These are phyloP conservation scores for Metschnikowia matae DNA, from an alignment of 805 yeast species.

Conservation along the genomic window DNA sequence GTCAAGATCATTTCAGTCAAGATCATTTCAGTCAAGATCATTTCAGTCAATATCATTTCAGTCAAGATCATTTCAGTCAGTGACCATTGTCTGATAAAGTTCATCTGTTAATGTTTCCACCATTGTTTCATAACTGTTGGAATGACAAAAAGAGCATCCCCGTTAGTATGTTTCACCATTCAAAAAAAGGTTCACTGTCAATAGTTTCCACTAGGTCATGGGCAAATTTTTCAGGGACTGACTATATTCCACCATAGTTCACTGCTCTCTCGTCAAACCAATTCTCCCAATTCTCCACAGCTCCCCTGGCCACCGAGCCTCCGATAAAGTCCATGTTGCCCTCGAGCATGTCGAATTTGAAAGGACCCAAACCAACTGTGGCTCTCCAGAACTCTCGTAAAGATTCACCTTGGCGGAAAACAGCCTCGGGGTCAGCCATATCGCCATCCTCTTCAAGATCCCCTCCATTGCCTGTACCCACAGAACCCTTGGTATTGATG, in stretches of 20 bases:
- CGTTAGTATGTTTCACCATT: too few species aligned
- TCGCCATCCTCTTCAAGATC: conserved; percentile 36
- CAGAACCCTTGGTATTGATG: conserved; percentile 24
- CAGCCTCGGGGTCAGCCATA: conserved; percentile 28
- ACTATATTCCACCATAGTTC: conserved; percentile 33
- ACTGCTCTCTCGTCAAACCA: conserved; percentile 79
- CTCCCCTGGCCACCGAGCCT: conserved; percentile 65
- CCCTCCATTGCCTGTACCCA: conserved; percentile 30
- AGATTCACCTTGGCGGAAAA: conserved; percentile 29
- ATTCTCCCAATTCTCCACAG: conserved; percentile 58
- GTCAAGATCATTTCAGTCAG: too few species aligned
- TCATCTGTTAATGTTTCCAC: too few species aligned
- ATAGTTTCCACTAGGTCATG: too few species aligned
- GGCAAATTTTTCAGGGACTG: too few species aligned
- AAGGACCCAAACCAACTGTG: conserved; percentile 35
- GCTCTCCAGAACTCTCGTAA: conserved; percentile 46
- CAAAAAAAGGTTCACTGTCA: too few species aligned
- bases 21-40: too few species aligned
- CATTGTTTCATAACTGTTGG: too few species aligned
- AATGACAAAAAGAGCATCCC: too few species aligned
- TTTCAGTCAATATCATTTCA: too few species aligned
- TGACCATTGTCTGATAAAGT: too few species aligned
- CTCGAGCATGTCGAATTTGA: conserved; percentile 66
- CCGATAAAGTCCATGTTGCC: conserved; percentile 65
- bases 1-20: too few species aligned